These are phyloP conservation scores for Dictyostelium firmibasis DNA, from an alignment of 78 protist species.

Conservation along the genomic window DNA sequence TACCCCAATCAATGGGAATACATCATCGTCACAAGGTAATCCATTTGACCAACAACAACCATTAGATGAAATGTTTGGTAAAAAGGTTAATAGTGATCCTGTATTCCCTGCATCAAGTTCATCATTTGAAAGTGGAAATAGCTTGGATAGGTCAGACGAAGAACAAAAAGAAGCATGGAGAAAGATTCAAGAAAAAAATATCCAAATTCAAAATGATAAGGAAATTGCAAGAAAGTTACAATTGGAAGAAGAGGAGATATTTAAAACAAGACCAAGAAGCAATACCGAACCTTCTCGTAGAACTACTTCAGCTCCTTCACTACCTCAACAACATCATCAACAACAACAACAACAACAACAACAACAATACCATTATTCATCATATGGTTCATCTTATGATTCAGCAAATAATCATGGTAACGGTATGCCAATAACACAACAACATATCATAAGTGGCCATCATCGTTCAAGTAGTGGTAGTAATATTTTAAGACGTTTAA, in stretches of 20 bases:
- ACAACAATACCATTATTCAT: background rate
- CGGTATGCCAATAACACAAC: background rate
- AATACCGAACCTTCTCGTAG: slow-evolving; percentile 12
- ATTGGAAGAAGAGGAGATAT: background rate
- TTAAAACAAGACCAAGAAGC: background rate
- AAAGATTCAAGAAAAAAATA: slow-evolving; percentile 35
- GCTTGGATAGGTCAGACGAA: slow-evolving; percentile 19
- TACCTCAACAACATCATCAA: background rate
- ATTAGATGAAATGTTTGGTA: slow-evolving; percentile 34
- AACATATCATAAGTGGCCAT: background rate
- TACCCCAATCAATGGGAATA: background rate
- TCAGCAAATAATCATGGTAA: background rate
- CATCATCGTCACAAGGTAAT: background rate
- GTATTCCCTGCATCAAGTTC: slow-evolving; percentile 21
- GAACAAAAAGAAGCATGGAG: slow-evolving; percentile 71
- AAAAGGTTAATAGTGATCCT: slow-evolving; percentile 11
- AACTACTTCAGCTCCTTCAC: background rate
- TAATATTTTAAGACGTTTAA: background rate
- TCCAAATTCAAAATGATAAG: slow-evolving; percentile 34
- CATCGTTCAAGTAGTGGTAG: background rate
- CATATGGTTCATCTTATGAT: background rate
- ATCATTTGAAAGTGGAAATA: slow-evolving; percentile 64
- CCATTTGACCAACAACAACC: slow-evolving; percentile 19
- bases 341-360: background rate
- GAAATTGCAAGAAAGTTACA: slow-evolving; percentile 30